Base-by-base conservation (phyloP, 176 grass and related monocot species). In the Rhipidocladum racemiflorum region DNA sequence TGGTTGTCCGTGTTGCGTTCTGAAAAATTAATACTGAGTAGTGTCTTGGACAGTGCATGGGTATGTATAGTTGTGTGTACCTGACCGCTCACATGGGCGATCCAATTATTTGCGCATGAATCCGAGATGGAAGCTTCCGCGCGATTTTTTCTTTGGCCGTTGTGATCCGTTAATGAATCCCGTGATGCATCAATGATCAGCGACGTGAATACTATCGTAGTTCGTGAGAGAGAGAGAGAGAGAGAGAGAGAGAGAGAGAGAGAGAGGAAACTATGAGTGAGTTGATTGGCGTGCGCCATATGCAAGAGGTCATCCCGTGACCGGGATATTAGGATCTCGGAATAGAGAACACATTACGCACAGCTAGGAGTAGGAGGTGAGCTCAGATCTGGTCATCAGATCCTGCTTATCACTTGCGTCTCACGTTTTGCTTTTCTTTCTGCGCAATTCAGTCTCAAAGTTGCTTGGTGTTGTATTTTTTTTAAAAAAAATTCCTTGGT, bases 281-380 rank as follows among this genome's bases (percentile, higher is more conserved):
- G 3, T 70, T 28, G 29, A 53, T 68, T 25, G 56, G 55, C 34
- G 60, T 53, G 61, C 64, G 44, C 21, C 25, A 11, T 24, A 55
- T 28, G 13, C 15, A 23, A 5, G 27, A 1, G 27, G 59, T 0
- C 50, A 10, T 32, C 63, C 35, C 43, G 53, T 81, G 43, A 51
- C 77, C 83, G 64, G 20, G 55, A 76, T 69, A 77, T 55, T 48
- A 56, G 87, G 82, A 89, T 85, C 87, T 76, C 14, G 36, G 35
- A 40, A 27, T 24, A 45, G 21, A 79, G 4, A 17, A 25, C 8
- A 3, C 27, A 53, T 82, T 70, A 17, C 14, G 45, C 34, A 15
- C 56, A 74, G 21, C 9, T 17, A 59, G 10, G 14, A 13, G 32
- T 21, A 9, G 36, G 12, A 18, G 35, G 25, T 35, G 76, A 15